Percentiles rank a stretch among this genome's conserved stretches.
Conservation (phyloP, 352 stramenopile species). For the Globisporangium abappressorium region DNA sequence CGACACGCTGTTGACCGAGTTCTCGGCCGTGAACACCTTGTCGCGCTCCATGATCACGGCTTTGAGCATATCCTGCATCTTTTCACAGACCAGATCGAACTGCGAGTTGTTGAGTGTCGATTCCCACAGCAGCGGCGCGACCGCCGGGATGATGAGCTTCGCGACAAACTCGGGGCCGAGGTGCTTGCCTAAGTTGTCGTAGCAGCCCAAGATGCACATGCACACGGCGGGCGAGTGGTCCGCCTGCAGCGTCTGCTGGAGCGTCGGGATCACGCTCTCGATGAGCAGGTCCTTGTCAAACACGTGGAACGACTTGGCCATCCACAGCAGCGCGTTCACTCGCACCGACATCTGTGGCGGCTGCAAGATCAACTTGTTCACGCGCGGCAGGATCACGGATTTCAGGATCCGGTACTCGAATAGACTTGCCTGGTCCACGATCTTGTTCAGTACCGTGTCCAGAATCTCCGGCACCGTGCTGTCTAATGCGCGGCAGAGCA, state of each 20-base stretch:
- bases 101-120: slow-evolving; percentile 72
- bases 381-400: slow-evolving; percentile 79
- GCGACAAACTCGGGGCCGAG: slow-evolving; percentile 77
- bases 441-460: slow-evolving; percentile 87
- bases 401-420: slow-evolving; percentile 90
- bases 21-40: slow-evolving; percentile 73
- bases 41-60: slow-evolving; percentile 78
- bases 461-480: slow-evolving; percentile 84
- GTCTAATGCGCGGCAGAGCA: slow-evolving; percentile 81
- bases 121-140: slow-evolving; percentile 81
- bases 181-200: slow-evolving; percentile 88
- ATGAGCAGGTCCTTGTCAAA: slow-evolving; percentile 87
- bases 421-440: slow-evolving; percentile 81
- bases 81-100: slow-evolving; percentile 85
- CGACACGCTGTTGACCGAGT: slow-evolving; percentile 59
- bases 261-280: slow-evolving; percentile 77
- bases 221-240: slow-evolving; percentile 84
- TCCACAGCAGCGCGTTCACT: slow-evolving; percentile 83
- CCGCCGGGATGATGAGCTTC: slow-evolving; percentile 80
- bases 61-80: slow-evolving; percentile 89
- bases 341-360: slow-evolving; percentile 80
- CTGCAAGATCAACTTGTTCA: slow-evolving; percentile 85
- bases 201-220: slow-evolving; percentile 87
- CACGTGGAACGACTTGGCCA: slow-evolving; percentile 87
- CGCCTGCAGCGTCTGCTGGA: slow-evolving; percentile 65